Conservation (phyloP, 78 protist species). For the Speleostelium caveatum region DNA sequence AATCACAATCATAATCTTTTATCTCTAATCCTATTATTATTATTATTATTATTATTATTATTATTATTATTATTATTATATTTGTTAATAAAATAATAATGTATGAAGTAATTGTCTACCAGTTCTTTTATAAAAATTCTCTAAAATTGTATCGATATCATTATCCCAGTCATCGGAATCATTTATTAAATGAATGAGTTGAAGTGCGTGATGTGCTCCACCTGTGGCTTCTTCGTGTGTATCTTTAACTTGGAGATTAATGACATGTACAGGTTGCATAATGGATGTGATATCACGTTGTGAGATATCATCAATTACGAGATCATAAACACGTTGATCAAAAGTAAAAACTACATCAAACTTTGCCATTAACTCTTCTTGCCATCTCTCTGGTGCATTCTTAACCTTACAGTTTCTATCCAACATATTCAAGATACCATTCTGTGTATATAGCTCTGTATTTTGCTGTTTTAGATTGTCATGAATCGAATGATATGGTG, state of each 20-base stretch:
- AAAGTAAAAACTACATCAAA: conserved; percentile 79
- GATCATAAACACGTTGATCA: conserved; percentile 76
- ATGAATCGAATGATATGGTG: conserved; percentile 75
- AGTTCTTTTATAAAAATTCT: conserved; percentile 38
- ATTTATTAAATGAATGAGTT: background rate
- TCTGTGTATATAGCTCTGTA: conserved; percentile 65
- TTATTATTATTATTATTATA: background rate
- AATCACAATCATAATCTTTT: too few relatives aligned
- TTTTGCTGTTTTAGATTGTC: conserved; percentile 45
- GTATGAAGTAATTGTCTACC: conserved; percentile 58
- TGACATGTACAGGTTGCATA: conserved; percentile 54
- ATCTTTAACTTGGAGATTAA: conserved; percentile 79
- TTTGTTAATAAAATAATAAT: conserved; percentile 42
- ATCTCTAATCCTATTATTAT: too few relatives aligned
- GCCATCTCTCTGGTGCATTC: conserved; percentile 87
- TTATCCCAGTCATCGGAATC: conserved; percentile 42
- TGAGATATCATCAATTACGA: conserved; percentile 67
- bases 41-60: too few relatives aligned
- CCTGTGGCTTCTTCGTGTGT: conserved; percentile 80
- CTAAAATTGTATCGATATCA: conserved; percentile 37
- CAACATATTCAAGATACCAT: conserved; percentile 89
- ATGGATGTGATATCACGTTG: conserved; percentile 29
- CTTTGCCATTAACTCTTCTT: conserved; percentile 29
- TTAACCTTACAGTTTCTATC: conserved; percentile 81
- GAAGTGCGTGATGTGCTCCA: conserved; percentile 78